phyloP scores from a whole-genome alignment of 2,329 filamentous ascomycete species.

The Claviceps lovelessii region DNA sequence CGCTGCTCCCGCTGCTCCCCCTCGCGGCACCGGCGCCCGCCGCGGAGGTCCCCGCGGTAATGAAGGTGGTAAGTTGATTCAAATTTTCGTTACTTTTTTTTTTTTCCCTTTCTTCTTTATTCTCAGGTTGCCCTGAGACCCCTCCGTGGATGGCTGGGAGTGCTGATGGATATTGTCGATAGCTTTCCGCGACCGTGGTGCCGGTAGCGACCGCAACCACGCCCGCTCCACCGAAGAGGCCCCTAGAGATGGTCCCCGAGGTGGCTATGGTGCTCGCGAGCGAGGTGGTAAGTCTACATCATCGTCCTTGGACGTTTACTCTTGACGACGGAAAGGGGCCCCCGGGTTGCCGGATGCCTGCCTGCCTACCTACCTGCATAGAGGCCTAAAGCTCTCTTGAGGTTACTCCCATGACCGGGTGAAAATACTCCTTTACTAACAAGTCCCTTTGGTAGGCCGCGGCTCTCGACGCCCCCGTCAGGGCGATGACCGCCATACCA shows the following conservation, averaged over 20 bases:
- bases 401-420: background rate
- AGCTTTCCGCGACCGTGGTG: constrained; percentile 85
- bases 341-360: background rate
- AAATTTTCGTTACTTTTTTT: too few species aligned
- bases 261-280: constrained; percentile 48
- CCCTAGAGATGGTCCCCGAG: constrained; percentile 40
- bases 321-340: background rate
- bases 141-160: background rate
- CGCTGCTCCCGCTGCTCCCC: constrained; percentile 47
- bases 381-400: background rate
- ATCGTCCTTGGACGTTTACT: constrained; percentile 14
- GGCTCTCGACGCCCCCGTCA: constrained; percentile 38
- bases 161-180: background rate
- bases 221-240: constrained; percentile 60
- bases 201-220: constrained; percentile 71
- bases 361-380: background rate
- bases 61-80: constrained; percentile 61
- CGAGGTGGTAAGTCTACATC: constrained; percentile 36
- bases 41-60: constrained; percentile 55
- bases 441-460: constrained; percentile 26
- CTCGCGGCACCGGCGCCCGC: constrained; percentile 29
- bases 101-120: background rate
- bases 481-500: constrained; percentile 42
- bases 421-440: background rate
- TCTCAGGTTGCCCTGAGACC: background rate